Percentiles rank a stretch among this genome's conserved stretches.
Evolutionary conservation across 2,329 filamentous ascomycete genomes (phyloP).

Genomic region (Fusarium bulbicola): DNA sequence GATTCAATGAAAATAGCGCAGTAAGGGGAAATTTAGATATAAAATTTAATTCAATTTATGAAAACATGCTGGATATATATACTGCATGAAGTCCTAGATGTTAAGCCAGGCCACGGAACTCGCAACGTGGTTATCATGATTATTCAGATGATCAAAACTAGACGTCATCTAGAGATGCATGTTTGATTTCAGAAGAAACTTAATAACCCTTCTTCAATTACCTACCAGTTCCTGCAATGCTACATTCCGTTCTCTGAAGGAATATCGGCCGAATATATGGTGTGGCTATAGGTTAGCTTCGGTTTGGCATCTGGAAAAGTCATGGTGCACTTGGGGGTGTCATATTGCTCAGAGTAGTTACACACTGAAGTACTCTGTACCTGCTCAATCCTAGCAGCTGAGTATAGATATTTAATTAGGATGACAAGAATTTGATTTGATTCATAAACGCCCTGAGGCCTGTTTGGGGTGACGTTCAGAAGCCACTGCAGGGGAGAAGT

Average conservation of each 20-base stretch:
- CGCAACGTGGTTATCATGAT: background rate
- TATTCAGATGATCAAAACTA: no score
- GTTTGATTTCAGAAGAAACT: background rate
- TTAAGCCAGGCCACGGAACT: background rate
- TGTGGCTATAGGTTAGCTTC: background rate
- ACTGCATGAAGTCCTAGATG: background rate
- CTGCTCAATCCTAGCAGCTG: background rate
- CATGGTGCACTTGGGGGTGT: background rate
- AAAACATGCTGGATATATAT: no score
- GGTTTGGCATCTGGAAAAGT: background rate
- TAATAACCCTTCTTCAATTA: background rate
- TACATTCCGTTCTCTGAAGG: background rate
- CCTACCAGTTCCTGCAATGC: no score
- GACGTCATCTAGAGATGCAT: background rate
- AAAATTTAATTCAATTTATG: background rate
- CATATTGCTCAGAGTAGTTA: background rate
- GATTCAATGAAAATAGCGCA: conserved; percentile 10
- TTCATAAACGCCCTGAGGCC: background rate
- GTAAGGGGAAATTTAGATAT: background rate
- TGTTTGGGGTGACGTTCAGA: background rate
- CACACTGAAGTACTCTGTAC: background rate
- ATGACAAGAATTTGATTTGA: background rate
- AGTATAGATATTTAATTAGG: fast-evolving
- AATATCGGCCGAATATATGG: background rate
- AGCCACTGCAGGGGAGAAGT: background rate